Evolutionary conservation across 129 eudicot genomes (phyloP).

Genomic region (Helianthus tuberosus): DNA sequence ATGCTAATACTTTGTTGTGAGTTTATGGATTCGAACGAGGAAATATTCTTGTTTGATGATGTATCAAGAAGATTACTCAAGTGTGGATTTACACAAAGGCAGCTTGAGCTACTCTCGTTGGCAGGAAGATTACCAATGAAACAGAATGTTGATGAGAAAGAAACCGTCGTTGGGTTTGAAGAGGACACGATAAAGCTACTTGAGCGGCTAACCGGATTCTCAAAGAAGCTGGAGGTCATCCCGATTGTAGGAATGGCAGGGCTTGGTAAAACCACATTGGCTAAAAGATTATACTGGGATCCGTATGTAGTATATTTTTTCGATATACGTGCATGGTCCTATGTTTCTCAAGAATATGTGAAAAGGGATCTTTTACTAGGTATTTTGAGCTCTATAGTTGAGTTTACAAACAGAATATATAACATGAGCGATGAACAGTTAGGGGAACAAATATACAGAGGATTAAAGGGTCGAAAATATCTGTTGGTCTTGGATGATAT

Average conservation of each 20-base stretch:
- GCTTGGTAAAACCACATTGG: slow-evolving; percentile 49
- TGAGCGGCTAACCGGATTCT: slow-evolving; percentile 32
- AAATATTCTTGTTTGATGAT: slow-evolving; percentile 28
- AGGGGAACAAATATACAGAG: slow-evolving; percentile 26
- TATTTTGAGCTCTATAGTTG: slow-evolving; percentile 21
- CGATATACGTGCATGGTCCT: slow-evolving; percentile 33
- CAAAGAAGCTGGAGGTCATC: slow-evolving; percentile 36
- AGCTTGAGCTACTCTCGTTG: slow-evolving; percentile 26
- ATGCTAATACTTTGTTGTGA: slow-evolving; percentile 26
- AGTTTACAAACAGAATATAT: slow-evolving; percentile 1
- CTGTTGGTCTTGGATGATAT: slow-evolving; percentile 49
- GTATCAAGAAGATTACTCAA: slow-evolving; percentile 18
- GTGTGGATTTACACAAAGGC: slow-evolving; percentile 23
- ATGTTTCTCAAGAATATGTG: slow-evolving; percentile 37
- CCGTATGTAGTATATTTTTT: slow-evolving; percentile 27
- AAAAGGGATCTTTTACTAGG: slow-evolving; percentile 31
- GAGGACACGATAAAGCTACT: slow-evolving; percentile 32
- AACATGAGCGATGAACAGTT: slow-evolving; percentile 31
- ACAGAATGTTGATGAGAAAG: slow-evolving; percentile 27
- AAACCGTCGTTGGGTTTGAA: slow-evolving; percentile 44
- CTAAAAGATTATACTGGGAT: slow-evolving; percentile 38
- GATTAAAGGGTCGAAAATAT: slow-evolving; percentile 33
- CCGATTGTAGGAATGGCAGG: slow-evolving; percentile 57
- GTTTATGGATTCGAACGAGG: slow-evolving; percentile 12
- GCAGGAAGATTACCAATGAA: slow-evolving; percentile 20